Evolutionary conservation across 179 eudicot genomes (phyloP).

Genomic region (Beta lomatogona): DNA sequence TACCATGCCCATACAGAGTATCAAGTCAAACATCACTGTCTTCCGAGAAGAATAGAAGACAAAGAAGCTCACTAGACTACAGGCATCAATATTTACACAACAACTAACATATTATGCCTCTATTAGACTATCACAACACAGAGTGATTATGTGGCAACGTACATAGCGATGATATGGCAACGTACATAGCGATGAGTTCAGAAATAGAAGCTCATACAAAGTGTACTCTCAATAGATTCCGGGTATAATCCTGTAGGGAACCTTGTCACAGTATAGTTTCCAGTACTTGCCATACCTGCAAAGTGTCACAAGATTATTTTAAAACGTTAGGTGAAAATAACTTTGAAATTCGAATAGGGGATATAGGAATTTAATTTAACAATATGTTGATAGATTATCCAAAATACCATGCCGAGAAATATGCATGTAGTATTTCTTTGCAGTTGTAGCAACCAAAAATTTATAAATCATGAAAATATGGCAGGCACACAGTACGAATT

Average conservation of each 20-base stretch:
- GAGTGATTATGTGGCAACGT: background rate
- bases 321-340: background rate
- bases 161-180: background rate
- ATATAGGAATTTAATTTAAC: background rate
- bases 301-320: conserved; percentile 1
- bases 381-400: background rate
- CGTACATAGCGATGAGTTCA: background rate
- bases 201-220: background rate
- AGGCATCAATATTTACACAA: conserved; percentile 1
- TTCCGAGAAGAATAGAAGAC: background rate
- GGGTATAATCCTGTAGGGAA: conserved; percentile 75
- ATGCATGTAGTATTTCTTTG: background rate
- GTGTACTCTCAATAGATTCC: conserved; percentile 65
- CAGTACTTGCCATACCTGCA: conserved; percentile 97
- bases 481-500: background rate
- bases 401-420: background rate
- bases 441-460: background rate
- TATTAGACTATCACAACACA: background rate
- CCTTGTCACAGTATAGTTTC: conserved; percentile 85
- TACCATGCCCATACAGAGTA: background rate
- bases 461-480: background rate
- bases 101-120: background rate
- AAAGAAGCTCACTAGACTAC: background rate
- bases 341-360: background rate
- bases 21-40: background rate